These are phyloP conservation scores for Gastrolobium villosum DNA, from an alignment of 306 rosid genomes.

Conservation along the genomic window DNA sequence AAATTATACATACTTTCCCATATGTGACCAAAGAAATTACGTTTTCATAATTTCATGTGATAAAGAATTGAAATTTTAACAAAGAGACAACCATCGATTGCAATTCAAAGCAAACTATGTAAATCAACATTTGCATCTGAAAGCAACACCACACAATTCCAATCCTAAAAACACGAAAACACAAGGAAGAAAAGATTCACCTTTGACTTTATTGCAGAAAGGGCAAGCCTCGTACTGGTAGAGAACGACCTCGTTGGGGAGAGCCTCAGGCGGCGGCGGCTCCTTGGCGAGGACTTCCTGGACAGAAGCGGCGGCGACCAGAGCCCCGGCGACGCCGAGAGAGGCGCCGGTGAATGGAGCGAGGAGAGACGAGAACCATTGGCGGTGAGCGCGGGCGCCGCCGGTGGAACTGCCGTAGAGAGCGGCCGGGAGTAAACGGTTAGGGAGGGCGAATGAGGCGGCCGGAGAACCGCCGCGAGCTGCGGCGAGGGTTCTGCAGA, in stretches of 20 bases:
- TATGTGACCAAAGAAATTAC: too few species aligned
- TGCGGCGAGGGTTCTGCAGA: constrained; percentile 68
- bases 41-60: background rate
- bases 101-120: background rate
- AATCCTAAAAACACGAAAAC: background rate
- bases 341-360: constrained; percentile 51
- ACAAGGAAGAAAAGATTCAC: constrained; percentile 33
- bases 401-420: constrained; percentile 56
- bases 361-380: constrained; percentile 58
- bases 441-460: constrained; percentile 43
- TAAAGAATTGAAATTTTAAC: background rate
- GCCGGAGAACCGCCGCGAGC: constrained; percentile 45
- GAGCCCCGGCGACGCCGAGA: constrained; percentile 68
- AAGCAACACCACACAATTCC: background rate
- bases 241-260: constrained; percentile 81
- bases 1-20: too few species aligned
- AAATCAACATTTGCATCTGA: background rate
- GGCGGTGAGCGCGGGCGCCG: constrained; percentile 39
- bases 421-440: constrained; percentile 65
- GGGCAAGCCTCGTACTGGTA: constrained; percentile 97
- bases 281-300: constrained; percentile 85
- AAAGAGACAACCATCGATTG: background rate
- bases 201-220: constrained; percentile 95
- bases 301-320: constrained; percentile 53
- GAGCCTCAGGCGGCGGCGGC: constrained; percentile 63